phyloP scores from a whole-genome alignment of 2,329 filamentous ascomycete genomes.

The Trichothecium roseum region DNA sequence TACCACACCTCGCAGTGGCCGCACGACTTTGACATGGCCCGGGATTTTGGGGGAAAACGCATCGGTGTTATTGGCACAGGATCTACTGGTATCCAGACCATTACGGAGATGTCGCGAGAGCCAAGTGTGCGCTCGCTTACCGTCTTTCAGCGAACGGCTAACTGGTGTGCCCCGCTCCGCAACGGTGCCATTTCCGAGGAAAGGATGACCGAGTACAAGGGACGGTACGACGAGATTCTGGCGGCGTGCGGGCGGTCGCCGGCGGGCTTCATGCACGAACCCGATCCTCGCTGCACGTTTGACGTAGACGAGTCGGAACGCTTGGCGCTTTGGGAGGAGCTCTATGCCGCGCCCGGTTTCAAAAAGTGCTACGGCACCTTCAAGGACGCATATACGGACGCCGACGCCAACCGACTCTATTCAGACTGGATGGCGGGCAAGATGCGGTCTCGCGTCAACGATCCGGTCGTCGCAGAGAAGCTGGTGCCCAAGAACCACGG shows the following conservation, averaged over 20 bases:
- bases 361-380: conserved; percentile 15
- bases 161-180: too few species aligned
- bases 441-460: conserved; percentile 21
- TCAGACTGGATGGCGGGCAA: conserved; percentile 20
- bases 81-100: neutral
- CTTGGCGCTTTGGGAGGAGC: conserved; percentile 12
- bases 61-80: neutral
- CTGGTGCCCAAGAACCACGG: conserved; percentile 19
- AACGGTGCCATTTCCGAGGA: too few species aligned
- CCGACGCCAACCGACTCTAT: conserved; percentile 16
- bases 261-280: conserved; percentile 12
- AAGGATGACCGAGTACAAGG: neutral
- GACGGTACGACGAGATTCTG: neutral
- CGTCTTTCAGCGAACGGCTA: too few species aligned
- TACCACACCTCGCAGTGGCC: conserved; percentile 28
- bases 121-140: neutral
- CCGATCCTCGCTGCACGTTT: conserved; percentile 8
- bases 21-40: conserved; percentile 6
- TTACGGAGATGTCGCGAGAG: neutral
- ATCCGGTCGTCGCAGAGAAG: conserved; percentile 21
- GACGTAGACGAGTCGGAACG: conserved; percentile 17
- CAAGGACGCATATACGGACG: conserved; percentile 15
- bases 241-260: conserved; percentile 6
- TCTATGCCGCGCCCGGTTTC: conserved; percentile 27
- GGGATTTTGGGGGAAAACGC: conserved; percentile 3